These are phyloP conservation scores for Talaromyces sp. DNA, from an alignment of 2,329 filamentous ascomycete species.

Conservation along the genomic window DNA sequence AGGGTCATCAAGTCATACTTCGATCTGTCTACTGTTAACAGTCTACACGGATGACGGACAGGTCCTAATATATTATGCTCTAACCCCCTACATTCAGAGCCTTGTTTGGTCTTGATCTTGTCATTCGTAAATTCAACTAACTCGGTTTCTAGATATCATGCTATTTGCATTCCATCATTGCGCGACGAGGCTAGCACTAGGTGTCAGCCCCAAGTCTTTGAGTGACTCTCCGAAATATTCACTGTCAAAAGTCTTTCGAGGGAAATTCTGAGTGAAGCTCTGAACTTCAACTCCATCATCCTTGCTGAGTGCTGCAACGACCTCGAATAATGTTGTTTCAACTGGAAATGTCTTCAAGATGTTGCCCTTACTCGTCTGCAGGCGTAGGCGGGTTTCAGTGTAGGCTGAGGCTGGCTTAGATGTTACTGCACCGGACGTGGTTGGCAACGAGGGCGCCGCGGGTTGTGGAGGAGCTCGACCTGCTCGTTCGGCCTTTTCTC, in stretches of 20 bases:
- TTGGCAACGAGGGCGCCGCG: constrained; percentile 29
- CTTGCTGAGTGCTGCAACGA: constrained; percentile 67
- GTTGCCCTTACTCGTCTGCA: constrained; percentile 72
- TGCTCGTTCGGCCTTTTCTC: constrained; percentile 78
- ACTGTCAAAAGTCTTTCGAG: constrained; percentile 69
- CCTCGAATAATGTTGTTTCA: constrained; percentile 88
- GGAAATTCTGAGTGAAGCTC: constrained; percentile 82
- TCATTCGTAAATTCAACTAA: background rate
- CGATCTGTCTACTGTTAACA: too few relatives aligned
- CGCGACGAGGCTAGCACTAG: constrained; percentile 83
- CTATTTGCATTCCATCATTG: constrained; percentile 31
- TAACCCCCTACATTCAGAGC: too few relatives aligned
- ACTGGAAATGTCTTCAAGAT: constrained; percentile 83
- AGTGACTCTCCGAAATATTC: constrained; percentile 85
- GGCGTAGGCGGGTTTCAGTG: constrained; percentile 71
- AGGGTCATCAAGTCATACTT: background rate
- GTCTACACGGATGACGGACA: too few relatives aligned
- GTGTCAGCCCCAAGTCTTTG: constrained; percentile 84
- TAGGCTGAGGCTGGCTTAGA: constrained; percentile 66
- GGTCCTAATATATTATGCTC: too few relatives aligned
- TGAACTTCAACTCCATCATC: constrained; percentile 66
- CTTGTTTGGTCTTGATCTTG: background rate
- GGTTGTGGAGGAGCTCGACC: constrained; percentile 56
- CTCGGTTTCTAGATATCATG: background rate
- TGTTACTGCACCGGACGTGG: constrained; percentile 44